phyloP scores from a whole-genome alignment of 129 eudicot species.

The Artemisia annua region DNA sequence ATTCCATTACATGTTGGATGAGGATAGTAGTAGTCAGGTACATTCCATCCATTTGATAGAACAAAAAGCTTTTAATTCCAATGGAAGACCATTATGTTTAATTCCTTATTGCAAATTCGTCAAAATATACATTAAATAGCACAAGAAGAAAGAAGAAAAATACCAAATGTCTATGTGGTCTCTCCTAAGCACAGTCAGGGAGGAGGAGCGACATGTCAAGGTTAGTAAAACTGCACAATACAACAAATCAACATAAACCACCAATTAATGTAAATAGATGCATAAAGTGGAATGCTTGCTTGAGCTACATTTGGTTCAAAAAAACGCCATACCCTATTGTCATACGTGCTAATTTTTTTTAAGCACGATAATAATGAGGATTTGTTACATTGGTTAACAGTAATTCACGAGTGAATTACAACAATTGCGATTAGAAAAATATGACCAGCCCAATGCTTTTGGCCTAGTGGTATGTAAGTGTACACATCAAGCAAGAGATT shows the following conservation, averaged over 20 bases:
- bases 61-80: neutral
- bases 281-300: neutral
- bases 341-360: neutral
- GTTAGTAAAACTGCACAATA: constrained; percentile 68
- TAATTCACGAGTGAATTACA: neutral
- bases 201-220: constrained; percentile 83
- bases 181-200: constrained; percentile 70
- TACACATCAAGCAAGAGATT: too few species aligned
- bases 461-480: too few species aligned
- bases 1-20: too few species aligned
- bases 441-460: neutral
- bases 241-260: constrained; percentile 5
- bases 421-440: neutral
- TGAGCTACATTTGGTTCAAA: neutral
- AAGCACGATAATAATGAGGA: neutral
- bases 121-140: neutral
- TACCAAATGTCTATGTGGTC: constrained; percentile 93
- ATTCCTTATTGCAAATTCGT: neutral
- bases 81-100: neutral
- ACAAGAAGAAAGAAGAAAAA: neutral
- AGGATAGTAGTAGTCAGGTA: too few species aligned
- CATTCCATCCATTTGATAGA: too few species aligned
- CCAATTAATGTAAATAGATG: neutral
- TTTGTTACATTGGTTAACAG: neutral
- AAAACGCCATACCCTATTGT: neutral